Base-by-base conservation (phyloP, 2,329 filamentous ascomycete species). In the Thelonectria discophora region DNA sequence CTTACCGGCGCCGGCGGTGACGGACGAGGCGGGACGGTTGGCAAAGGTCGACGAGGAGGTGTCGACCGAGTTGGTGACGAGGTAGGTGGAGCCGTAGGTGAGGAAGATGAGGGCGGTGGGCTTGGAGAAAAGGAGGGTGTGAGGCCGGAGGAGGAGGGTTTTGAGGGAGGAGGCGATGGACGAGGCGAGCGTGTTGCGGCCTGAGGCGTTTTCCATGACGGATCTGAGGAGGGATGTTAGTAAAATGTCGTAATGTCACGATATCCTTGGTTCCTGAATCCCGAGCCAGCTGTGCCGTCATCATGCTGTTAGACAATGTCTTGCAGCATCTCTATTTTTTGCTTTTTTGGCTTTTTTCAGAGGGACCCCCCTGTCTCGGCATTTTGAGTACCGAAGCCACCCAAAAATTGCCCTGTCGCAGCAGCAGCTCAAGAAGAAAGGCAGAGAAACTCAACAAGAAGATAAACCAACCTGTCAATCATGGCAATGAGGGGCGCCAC, bases 41-140 rank as follows among this genome's bases (percentile, higher is more conserved):
- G 80, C 76, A 13, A 88, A 68, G 2, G 90, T 93, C 5, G 92
- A 90, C 46, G 88, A 81, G 49, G 87, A 76, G 0, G 94, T 97
- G 80, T 98, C 94, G 74, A 97, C 87, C 12, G 85, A 79, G 80
- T 97, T 97, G 65, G 94, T 94, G 1, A 92, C 93, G 12, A 95
- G 80, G 80, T 97, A 97, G 61, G 94, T 98, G 67, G 91, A 90
- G 63, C 89, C 91, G 82, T 97, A 98, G 45, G 97, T 82, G 77
- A 86, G 81, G 78, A 87, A 84, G 74, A 93, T 89, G 66, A 93
- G 83, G 47, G 80, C 86, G 70, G 90, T 90, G 1, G 90, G 90
- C 61, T 86, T 86, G 51, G 87, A 87, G 73, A 87, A 77, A 66
- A 93, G 71, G 70, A 90, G 81, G 21, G 76, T 70, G 60, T 88